Evolutionary conservation across 192 early-diverging fungal genomes (phyloP).

Genomic region (Backusella tarrabulga): DNA sequence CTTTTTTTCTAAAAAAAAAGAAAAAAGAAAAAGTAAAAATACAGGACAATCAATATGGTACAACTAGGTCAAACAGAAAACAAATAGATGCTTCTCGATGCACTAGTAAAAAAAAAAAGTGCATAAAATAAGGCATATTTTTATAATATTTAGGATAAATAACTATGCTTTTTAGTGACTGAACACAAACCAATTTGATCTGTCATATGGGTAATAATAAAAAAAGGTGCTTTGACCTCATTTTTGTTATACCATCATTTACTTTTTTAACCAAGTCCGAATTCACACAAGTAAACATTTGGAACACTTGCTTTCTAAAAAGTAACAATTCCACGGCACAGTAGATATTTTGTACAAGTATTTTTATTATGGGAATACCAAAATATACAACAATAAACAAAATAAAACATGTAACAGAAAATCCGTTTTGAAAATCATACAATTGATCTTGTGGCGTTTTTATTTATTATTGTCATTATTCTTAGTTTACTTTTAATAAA

Average conservation of each 20-base stretch:
- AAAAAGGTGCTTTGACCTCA: slow-evolving; percentile 8
- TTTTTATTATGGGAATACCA: background rate
- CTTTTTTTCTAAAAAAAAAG: background rate
- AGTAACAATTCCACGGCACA: background rate
- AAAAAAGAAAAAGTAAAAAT: background rate
- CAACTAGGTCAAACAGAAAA: background rate
- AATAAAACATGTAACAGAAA: background rate
- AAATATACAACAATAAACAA: background rate
- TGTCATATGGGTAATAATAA: background rate
- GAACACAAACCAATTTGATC: slow-evolving; percentile 1
- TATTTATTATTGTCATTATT: background rate
- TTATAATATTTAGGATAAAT: background rate
- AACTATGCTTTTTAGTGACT: background rate
- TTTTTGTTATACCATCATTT: background rate
- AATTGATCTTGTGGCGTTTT: background rate
- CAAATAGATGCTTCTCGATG: too few relatives aligned
- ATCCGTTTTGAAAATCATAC: background rate
- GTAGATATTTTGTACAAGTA: background rate
- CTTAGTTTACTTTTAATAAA: background rate
- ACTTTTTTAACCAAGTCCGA: slow-evolving; percentile 3
- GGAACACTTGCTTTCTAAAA: background rate
- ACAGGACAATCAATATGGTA: background rate
- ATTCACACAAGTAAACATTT: background rate
- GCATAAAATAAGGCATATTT: background rate
- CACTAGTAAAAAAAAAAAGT: background rate